phyloP scores from a whole-genome alignment of 371 early-diverging fungal species.

The Mortierella sp. region DNA sequence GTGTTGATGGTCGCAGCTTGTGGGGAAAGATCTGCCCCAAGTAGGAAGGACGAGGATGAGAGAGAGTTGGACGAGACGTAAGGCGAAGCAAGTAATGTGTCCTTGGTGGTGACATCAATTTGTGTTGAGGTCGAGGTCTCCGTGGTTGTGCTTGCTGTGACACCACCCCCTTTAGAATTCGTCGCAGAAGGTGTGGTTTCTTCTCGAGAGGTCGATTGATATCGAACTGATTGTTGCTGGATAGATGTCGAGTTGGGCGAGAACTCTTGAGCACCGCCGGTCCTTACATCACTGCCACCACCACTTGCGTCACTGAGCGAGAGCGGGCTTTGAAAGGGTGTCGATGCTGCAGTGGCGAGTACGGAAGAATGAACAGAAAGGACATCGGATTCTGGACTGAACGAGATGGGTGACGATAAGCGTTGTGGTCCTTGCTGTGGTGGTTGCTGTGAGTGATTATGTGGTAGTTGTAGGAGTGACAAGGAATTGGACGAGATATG shows the following conservation, averaged over 20 bases:
- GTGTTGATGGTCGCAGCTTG: not conserved
- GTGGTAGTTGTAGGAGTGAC: not conserved
- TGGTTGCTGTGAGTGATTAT: not conserved
- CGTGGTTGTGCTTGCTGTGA: not conserved
- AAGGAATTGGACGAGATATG: not conserved
- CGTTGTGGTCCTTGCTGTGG: not conserved
- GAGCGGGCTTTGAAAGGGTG: conserved; percentile 9
- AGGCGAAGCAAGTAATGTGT: conserved; percentile 16
- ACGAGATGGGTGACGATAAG: not conserved
- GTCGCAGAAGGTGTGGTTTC: not conserved
- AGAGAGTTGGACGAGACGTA: conserved; percentile 20
- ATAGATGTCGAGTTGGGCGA: not conserved
- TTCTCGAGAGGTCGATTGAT: not conserved
- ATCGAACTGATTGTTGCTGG: not conserved
- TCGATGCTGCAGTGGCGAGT: not conserved
- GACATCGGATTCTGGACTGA: conserved; percentile 4
- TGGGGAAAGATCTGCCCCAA: not conserved
- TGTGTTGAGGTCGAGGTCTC: conserved; percentile 13
- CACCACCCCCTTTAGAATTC: not conserved
- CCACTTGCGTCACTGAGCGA: too few species aligned
- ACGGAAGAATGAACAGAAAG: conserved; percentile 15
- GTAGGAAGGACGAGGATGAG: conserved; percentile 8
- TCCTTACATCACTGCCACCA: not conserved
- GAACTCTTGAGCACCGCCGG: not conserved
- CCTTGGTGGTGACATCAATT: conserved; percentile 15